A percentile compares a stretch with the other conserved stretches of the same genome.
Evolutionary conservation across 2,329 filamentous ascomycete genomes (phyloP).

Genomic region (Didymosphaeria variabile): DNA sequence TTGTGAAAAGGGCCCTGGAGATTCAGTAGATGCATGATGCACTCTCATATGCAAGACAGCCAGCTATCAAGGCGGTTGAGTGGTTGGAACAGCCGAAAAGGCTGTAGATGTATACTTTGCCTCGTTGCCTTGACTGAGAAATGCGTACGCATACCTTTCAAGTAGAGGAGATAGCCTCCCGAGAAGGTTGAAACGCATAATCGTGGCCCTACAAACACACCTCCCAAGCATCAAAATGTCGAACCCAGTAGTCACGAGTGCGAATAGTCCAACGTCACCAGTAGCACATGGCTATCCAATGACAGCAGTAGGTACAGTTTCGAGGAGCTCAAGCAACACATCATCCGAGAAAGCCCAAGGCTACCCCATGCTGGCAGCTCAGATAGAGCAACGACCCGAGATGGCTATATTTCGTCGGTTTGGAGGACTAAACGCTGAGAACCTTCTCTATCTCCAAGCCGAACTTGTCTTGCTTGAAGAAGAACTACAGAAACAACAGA

Average conservation of each 20-base stretch:
- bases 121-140: not conserved
- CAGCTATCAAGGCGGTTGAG: not conserved
- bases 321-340: not conserved
- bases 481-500: not conserved
- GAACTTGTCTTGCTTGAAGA: constrained; percentile 13
- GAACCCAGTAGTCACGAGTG: not conserved
- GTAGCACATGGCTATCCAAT: not conserved
- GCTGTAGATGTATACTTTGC: not conserved
- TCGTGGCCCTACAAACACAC: not conserved
- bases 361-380: constrained; percentile 3
- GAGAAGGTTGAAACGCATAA: not conserved
- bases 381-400: constrained; percentile 9
- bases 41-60: not conserved
- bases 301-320: not conserved
- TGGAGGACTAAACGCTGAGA: constrained; percentile 12
- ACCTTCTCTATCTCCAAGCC: constrained; percentile 13
- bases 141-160: not conserved
- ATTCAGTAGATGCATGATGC: not conserved
- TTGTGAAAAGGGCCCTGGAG: not conserved
- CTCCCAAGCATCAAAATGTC: no score
- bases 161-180: not conserved
- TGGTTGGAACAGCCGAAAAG: no score
- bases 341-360: not conserved
- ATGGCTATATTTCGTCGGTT: constrained; percentile 15
- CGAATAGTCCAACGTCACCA: not conserved